Conservation (phyloP, 225 moss, liverwort and hornwort species). For the Polytrichum formosum region DNA sequence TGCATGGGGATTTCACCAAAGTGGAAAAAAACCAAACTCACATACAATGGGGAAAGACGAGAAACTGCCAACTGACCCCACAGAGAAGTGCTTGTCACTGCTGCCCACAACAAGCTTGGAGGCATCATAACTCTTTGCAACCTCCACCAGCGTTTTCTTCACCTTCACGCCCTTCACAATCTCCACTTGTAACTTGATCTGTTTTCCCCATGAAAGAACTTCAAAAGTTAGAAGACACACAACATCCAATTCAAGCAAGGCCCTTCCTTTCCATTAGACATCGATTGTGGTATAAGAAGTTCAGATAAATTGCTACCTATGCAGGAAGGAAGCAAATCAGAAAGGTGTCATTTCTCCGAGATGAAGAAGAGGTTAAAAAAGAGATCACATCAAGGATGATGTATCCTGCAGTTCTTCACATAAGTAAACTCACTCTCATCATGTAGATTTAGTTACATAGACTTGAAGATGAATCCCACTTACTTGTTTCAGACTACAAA, state of each 20-base stretch:
- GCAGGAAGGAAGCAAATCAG: background rate
- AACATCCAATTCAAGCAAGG: too few species aligned
- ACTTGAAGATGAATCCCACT: background rate
- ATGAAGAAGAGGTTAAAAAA: too few species aligned
- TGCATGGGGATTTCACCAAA: background rate
- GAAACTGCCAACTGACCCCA: constrained; percentile 30
- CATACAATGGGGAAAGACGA: background rate
- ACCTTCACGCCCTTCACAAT: constrained; percentile 48
- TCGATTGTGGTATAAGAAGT: too few species aligned
- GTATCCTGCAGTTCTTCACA: background rate
- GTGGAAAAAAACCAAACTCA: background rate
- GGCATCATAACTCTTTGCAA: constrained; percentile 42
- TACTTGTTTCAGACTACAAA: constrained; percentile 64
- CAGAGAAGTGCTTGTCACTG: constrained; percentile 35
- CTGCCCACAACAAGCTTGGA: constrained; percentile 57
- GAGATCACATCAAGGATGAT: background rate
- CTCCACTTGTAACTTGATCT: constrained; percentile 59
- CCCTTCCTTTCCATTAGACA: too few species aligned
- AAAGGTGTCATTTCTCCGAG: too few species aligned
- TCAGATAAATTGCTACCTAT: too few species aligned
- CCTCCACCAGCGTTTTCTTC: constrained; percentile 39
- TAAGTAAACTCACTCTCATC: background rate
- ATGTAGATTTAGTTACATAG: background rate
- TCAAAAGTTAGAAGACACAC: background rate
- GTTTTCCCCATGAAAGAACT: background rate